Base-by-base conservation (phyloP, 2,329 filamentous ascomycete genomes). In the Calonectria crousiana region DNA sequence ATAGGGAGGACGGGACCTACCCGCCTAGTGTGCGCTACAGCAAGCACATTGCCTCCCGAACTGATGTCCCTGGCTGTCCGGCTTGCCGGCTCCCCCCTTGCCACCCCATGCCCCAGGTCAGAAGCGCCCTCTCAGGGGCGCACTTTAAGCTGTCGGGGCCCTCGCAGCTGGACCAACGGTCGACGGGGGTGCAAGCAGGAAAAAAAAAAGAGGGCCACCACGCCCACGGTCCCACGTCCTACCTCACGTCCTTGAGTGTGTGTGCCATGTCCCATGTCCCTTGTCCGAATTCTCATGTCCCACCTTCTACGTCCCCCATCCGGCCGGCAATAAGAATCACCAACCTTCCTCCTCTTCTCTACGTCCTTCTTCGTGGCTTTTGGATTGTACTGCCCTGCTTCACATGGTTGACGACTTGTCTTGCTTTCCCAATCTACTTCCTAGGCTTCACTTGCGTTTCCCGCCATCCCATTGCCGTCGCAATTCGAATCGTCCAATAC, bases 241-340 rank as follows among this genome's bases (percentile, higher is more conserved):
- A 56, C 77, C 75, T 71, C 68, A 73, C 67, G 56, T 76, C 71
- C 76, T 75, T 76, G 69, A 44, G 47, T 41, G 70, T 75, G 69
- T 72, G 64, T 75, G 72, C 72, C 73, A 74, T 72, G 74, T 75
- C 68, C 78, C 75, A 67, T 70, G 72, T 69, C 71, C 72, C 71
- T 67, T 65, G 64, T 75, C 75, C 67, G 51, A 71, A 72, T 62
- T 62, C 56, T 62, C 56, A 60, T 72, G 75, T 75, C 78, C 77
- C 74, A 78, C 72, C 77, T 78, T 75, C 78, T 75, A 78, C 78
- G 75, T 76, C 75, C 76, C 76, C 75, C 79, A 70, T 81, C 74
- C 73, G 78, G 77, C 79, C 75, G 75, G 76, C 79, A 80, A 81
- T 81, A 81, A 81, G 79, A 81, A 81, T 80, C 79, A 79, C 80